Conservation (phyloP, 1,284 basidiomycete species). For the Trichosporon inkin region DNA sequence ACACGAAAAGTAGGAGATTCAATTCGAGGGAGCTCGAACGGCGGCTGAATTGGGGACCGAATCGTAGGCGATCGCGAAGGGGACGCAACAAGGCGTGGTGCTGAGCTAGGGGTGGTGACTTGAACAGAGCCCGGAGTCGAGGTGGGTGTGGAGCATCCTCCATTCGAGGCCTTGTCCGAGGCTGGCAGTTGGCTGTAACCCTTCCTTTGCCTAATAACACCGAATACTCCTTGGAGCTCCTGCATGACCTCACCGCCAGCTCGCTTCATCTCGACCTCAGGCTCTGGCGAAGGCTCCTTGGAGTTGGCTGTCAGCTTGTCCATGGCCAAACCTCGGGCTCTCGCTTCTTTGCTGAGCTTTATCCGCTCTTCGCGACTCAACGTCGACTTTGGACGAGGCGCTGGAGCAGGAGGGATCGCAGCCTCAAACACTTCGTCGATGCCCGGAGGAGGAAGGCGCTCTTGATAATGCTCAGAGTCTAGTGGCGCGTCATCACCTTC, state of each 20-base stretch:
- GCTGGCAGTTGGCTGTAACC: constrained; percentile 4
- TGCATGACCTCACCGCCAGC: constrained; percentile 33
- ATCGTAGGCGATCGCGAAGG: neutral
- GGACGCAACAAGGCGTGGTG: neutral
- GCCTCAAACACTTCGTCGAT: constrained; percentile 38
- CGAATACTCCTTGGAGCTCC: constrained; percentile 44
- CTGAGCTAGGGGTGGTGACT: neutral
- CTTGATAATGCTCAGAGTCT: neutral
- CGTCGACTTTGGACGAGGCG: constrained; percentile 9
- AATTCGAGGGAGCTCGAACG: neutral
- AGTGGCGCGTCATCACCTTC: constrained; percentile 6
- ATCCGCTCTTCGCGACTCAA: constrained; percentile 40
- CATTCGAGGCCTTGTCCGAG: neutral
- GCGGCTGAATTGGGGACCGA: neutral
- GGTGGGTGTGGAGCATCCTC: neutral
- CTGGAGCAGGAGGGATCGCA: neutral
- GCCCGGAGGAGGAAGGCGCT: constrained; percentile 32
- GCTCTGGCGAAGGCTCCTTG: constrained; percentile 10
- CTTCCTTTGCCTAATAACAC: constrained; percentile 36
- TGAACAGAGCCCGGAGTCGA: neutral
- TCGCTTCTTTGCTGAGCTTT: constrained; percentile 29
- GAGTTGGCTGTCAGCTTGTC: constrained; percentile 20
- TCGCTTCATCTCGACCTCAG: constrained; percentile 12
- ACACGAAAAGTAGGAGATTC: neutral
- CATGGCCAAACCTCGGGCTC: constrained; percentile 31